Base-by-base conservation (phyloP, 208 protist genomes). In the Wallacemonas rigidus region DNA sequence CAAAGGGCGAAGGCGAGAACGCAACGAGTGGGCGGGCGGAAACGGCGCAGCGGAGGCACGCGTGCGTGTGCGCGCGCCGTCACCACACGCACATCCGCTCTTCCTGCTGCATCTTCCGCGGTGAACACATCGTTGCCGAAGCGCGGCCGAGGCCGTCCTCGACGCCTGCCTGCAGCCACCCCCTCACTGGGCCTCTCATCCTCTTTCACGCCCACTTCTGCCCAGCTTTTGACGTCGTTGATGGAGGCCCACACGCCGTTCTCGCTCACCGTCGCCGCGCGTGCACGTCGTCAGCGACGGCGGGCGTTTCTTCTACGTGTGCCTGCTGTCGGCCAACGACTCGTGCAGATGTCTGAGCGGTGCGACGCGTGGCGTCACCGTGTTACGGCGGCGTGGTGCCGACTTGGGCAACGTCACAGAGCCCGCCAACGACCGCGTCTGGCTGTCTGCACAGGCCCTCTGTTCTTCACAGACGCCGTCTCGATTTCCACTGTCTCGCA, bases 391-490 rank as follows among this genome's bases (percentile, higher is more conserved):
- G 9, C 5, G 15, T 36, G 5, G 53, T n/a, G 53, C 53, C 14
- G 14, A 57, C 53, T 26, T 26, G 26, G 53, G 14, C 53, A n/a
- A 5, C 6, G 53, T 6, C 53, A 57, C 5, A 8, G 26, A 1
- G 53, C 53, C 53, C 53, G 53, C 26, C 53, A 57, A 36, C 53
- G 36, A 44, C 43, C 40, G 44, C 54, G 47, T 7, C 71, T 75
- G 6, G 71, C 71, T 3, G 47, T 75, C 38, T 75, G 71, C 61
- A 68, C 61, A 2, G 71, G 71, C 15, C 71, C 71, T 5, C 71
- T 75, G 0, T 68, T 75, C 36, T 39, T 48, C 11, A 3, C 38
- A 6, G 7, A 9, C 12, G 47, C 17, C 26, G 14, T 14, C 64
- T 26, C 11, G 60, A 50, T 35, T 26, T 26, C 26, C 26, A 0